These are phyloP conservation scores for Talaromyces trachyspermus DNA, from an alignment of 495 filamentous ascomycete genomes.

Conservation along the genomic window DNA sequence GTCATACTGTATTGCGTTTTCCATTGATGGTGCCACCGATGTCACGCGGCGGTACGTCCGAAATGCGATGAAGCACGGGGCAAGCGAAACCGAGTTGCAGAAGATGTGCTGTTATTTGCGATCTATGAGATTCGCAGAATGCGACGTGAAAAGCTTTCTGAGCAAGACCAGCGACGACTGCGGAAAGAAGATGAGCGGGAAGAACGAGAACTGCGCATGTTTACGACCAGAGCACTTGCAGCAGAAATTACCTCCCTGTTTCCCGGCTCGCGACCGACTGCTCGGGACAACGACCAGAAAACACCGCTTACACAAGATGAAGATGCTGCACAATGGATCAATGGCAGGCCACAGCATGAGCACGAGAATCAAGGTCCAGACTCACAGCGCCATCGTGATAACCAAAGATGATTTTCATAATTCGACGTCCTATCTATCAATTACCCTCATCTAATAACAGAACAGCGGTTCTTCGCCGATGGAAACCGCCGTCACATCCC, in stretches of 20 bases:
- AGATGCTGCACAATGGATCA: constrained; percentile 58
- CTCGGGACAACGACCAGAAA: constrained; percentile 34
- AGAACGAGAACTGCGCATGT: constrained; percentile 71
- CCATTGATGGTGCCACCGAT: constrained; percentile 88
- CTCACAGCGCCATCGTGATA: constrained; percentile 19
- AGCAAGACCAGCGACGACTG: constrained; percentile 71
- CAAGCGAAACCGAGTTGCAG: constrained; percentile 65
- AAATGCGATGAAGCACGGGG: constrained; percentile 63
- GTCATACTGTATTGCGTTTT: constrained; percentile 95
- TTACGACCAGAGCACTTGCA: constrained; percentile 66
- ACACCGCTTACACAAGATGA: constrained; percentile 46
- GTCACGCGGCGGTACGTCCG: constrained; percentile 95
- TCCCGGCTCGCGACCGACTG: constrained; percentile 24
- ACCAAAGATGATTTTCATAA: constrained; percentile 21
- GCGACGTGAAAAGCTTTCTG: constrained; percentile 68
- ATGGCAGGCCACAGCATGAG: constrained; percentile 49
- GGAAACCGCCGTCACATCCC: too few relatives aligned
- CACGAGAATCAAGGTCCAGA: constrained; percentile 34
- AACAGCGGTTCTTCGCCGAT: too few relatives aligned
- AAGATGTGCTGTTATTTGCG: constrained; percentile 84
- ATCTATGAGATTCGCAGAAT: constrained; percentile 81
- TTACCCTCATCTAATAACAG: neutral
- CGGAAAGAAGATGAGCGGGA: constrained; percentile 86
- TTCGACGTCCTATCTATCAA: neutral
- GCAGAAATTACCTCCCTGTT: constrained; percentile 49